Conservation (phyloP, 106 monocot species). For the Triglochin maritima region DNA sequence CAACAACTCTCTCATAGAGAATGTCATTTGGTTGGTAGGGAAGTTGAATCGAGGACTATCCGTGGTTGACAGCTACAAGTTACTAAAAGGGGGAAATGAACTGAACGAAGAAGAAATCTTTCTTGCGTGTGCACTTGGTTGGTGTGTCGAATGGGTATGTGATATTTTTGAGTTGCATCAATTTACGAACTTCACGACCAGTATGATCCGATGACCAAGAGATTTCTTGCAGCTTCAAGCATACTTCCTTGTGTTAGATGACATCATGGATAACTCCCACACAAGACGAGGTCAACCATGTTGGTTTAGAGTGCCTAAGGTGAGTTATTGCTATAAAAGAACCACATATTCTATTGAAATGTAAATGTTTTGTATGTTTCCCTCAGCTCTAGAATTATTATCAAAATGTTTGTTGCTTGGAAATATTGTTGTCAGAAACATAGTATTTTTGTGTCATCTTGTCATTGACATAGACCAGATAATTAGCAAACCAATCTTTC, state of each 20-base stretch:
- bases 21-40: conserved; percentile 28
- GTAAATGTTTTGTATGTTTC: no score
- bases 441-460: no score
- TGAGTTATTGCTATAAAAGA: conserved; percentile 4
- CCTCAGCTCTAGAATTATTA: no score
- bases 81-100: conserved; percentile 55
- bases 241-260: conserved; percentile 94
- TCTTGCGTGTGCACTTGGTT: conserved; percentile 62
- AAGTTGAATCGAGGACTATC: conserved; percentile 93
- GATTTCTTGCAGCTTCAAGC: conserved; percentile 68
- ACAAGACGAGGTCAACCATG: conserved; percentile 95
- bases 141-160: conserved; percentile 99
- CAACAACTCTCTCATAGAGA: neutral
- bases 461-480: no score
- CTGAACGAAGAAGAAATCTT: conserved; percentile 69
- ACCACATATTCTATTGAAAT: no score
- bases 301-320: conserved; percentile 88
- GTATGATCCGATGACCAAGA: no score
- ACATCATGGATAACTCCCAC: conserved; percentile 94
- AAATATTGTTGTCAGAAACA: no score
- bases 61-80: conserved; percentile 88
- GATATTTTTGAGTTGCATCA: neutral
- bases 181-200: neutral
- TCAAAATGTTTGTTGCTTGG: no score
- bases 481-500: no score